Evolutionary conservation across 306 rosid genomes (phyloP).

Genomic region (Gleditsia sinensis): DNA sequence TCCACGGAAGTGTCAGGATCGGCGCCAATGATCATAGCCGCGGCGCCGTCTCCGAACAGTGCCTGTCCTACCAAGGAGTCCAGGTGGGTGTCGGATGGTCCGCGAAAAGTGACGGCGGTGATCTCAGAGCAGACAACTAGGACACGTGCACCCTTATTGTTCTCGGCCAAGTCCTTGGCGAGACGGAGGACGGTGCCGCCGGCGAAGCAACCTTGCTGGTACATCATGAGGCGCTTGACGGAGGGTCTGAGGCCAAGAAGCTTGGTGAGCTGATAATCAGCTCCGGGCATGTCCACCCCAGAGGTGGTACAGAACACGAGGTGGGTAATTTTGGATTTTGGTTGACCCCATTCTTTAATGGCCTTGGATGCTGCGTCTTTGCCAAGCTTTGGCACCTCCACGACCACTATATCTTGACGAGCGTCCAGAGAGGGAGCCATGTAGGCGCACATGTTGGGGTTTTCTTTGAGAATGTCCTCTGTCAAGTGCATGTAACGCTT

Average conservation of each 20-base stretch:
- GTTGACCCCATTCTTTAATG: conserved; percentile 71
- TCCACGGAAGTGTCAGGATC: conserved; percentile 48
- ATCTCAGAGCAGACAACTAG: conserved; percentile 72
- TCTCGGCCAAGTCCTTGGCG: conserved; percentile 67
- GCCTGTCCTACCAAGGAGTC: conserved; percentile 67
- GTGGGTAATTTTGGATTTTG: conserved; percentile 64
- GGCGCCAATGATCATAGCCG: conserved; percentile 52
- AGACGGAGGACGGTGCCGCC: conserved; percentile 73
- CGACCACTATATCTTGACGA: conserved; percentile 63
- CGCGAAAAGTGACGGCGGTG: conserved; percentile 73
- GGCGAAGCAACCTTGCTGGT: conserved; percentile 71
- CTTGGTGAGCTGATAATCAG: conserved; percentile 63
- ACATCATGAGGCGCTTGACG: conserved; percentile 67
- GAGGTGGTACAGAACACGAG: conserved; percentile 65
- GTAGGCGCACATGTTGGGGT: conserved; percentile 52
- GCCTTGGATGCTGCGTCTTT: conserved; percentile 62
- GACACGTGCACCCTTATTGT: conserved; percentile 55
- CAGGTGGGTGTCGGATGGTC: conserved; percentile 58
- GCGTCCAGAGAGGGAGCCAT: conserved; percentile 68
- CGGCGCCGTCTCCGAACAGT: conserved; percentile 62
- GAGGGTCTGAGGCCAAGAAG: conserved; percentile 65
- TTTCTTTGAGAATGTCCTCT: conserved; percentile 54
- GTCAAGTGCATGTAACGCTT: conserved; percentile 62
- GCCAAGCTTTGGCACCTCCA: conserved; percentile 60
- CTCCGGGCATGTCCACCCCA: conserved; percentile 73